Evolutionary conservation across 306 rosid genomes (phyloP), one percentile per base, ranked within the genome.

Genomic region (Rubus parviflorus): DNA sequence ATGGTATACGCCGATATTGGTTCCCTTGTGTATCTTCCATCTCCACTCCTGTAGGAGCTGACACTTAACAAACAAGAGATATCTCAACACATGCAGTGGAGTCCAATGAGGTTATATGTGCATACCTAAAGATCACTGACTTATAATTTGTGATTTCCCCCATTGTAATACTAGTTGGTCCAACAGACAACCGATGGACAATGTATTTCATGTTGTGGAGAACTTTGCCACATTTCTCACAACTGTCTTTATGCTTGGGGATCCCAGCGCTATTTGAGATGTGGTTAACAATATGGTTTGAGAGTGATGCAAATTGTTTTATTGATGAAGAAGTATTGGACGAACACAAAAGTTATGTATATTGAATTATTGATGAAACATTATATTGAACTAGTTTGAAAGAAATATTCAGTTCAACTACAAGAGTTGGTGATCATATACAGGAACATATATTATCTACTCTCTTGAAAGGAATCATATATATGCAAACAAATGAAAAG

Each of bases 1-100:
- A 95, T 66, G 89, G 96, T 67, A 86, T 72, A 83, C 90, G 96
- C 25, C 85, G 90, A 48, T 90, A 92, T 72, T 95, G 99, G 99
- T 95, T 95, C 76, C 97, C 97, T 30, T 95, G 97, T 75, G 94
- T 89, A 47, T 92, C 97, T 73, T 86, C 97, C 61, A 88, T 90
- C 74, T 90, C 97, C 7, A 80, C 89, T 78, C 80, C 66, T 62
- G 67, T 84, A 30, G 90, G 82, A 53, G 83, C 78, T 52, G 92
- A 95, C 73, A 77, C 84, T 65, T 85, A 30, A 73, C 45, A 45
- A 78, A 68, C 54, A 45, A 46, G 14, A 48, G 68, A 61, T 49
- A 72, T 51, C 35, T 43, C 68, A 72, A 63, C 11, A 53, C 64
- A n/a, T n/a, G n/a, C n/a, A 0, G 15, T 17, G 52, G 42, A 76